These are phyloP conservation scores for Fraxinus floribunda DNA, from an alignment of 305 asterid genomes.

Conservation along the genomic window DNA sequence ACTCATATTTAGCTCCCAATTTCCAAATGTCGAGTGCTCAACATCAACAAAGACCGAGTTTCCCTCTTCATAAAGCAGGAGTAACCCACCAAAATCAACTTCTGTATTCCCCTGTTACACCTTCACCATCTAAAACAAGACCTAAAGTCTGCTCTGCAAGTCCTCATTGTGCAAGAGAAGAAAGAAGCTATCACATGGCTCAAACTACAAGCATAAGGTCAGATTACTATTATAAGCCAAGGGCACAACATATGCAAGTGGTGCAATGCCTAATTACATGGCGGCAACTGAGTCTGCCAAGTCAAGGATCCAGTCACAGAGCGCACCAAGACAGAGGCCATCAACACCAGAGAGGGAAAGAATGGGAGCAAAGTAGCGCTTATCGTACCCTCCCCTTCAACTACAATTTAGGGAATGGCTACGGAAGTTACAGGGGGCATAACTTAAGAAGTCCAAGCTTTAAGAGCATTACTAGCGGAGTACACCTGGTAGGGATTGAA, in stretches of 20 bases:
- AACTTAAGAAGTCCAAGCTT: constrained; percentile 37
- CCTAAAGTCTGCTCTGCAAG: constrained; percentile 42
- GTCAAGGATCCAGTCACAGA: constrained; percentile 37
- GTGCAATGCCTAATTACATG: constrained; percentile 39
- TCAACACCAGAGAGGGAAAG: constrained; percentile 41
- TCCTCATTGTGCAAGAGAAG: constrained; percentile 35
- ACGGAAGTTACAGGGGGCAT: not conserved
- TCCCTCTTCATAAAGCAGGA: constrained; percentile 29
- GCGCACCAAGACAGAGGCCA: constrained; percentile 40
- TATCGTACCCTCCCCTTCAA: constrained; percentile 32
- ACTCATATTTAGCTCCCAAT: constrained; percentile 26
- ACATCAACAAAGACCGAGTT: constrained; percentile 23
- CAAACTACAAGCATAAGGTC: constrained; percentile 41
- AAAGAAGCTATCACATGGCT: constrained; percentile 21
- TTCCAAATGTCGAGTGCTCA: constrained; percentile 4
- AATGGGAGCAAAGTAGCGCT: constrained; percentile 31
- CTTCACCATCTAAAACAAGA: constrained; percentile 35
- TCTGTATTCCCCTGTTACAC: constrained; percentile 24
- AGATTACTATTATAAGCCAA: constrained; percentile 19
- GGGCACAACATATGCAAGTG: constrained; percentile 1
- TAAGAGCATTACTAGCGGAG: constrained; percentile 22
- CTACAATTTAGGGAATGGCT: not conserved
- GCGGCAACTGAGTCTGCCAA: constrained; percentile 42
- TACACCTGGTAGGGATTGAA: constrained; percentile 24
- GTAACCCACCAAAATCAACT: constrained; percentile 15